Conservation (phyloP, 805 yeast species). For the Yarrowia sp. region DNA sequence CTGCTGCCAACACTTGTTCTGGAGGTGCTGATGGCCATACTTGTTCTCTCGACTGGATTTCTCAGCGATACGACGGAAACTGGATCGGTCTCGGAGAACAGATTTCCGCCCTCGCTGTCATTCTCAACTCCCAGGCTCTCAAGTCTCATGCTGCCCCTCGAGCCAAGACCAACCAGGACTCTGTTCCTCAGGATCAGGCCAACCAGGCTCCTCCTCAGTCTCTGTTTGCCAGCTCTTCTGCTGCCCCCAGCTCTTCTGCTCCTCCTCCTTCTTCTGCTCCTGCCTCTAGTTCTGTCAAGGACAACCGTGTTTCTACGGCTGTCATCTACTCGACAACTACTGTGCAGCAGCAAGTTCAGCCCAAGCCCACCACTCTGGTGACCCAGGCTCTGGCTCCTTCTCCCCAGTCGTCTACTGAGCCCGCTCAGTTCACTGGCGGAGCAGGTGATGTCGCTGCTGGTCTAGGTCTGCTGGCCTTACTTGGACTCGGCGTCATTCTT, state of each 20-base stretch:
- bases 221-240: background rate
- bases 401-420: background rate
- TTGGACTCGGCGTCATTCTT: constrained; percentile 7
- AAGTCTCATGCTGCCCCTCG: constrained; percentile 54
- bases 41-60: constrained; percentile 74
- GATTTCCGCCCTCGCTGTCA: constrained; percentile 68
- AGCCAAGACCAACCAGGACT: constrained; percentile 72
- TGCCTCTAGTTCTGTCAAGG: background rate
- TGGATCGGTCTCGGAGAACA: constrained; percentile 88
- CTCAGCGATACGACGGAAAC: constrained; percentile 36
- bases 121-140: constrained; percentile 45
- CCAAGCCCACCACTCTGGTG: background rate
- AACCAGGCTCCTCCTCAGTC: background rate
- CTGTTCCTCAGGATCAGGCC: background rate
- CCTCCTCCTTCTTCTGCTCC: background rate
- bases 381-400: background rate
- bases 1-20: constrained; percentile 73
- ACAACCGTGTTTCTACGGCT: background rate
- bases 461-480: constrained; percentile 13
- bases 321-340: background rate
- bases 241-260: background rate
- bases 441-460: background rate
- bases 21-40: constrained; percentile 82
- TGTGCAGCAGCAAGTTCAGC: background rate
- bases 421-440: constrained; percentile 4